Evolutionary conservation across 2,329 filamentous ascomycete genomes (phyloP).

Genomic region (Fusarium illudens): DNA sequence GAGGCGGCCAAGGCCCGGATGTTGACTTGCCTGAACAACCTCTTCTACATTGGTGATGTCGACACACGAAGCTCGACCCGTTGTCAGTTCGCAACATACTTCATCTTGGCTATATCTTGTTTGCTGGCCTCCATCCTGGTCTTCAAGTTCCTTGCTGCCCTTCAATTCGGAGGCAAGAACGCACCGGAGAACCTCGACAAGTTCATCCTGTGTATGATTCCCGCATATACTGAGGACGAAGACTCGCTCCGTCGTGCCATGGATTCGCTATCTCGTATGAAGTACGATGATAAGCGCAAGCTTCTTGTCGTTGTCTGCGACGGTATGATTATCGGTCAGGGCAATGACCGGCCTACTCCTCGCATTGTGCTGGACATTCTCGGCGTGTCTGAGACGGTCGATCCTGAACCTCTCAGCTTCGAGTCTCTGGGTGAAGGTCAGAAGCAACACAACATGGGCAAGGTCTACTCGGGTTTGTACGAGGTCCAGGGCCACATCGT

Average conservation of each 20-base stretch:
- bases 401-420: conserved; percentile 95
- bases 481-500: conserved; percentile 98
- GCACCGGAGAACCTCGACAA: conserved; percentile 97
- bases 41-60: conserved; percentile 92
- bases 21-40: conserved; percentile 86
- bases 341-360: conserved; percentile 94
- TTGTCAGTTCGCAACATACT: conserved; percentile 89
- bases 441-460: conserved; percentile 99
- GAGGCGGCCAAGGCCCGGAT: conserved; percentile 69
- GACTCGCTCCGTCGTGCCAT: conserved; percentile 96
- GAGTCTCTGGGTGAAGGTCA: conserved; percentile 94
- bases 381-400: conserved; percentile 90
- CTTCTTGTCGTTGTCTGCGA: conserved; percentile 92
- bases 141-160: conserved; percentile 96
- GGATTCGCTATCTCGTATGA: conserved; percentile 93
- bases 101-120: conserved; percentile 85
- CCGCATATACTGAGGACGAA: conserved; percentile 97
- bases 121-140: conserved; percentile 82
- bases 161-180: conserved; percentile 93
- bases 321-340: conserved; percentile 99
- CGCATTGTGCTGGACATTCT: conserved; percentile 97
- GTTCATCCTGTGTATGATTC: conserved; percentile 97
- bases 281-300: conserved; percentile 98
- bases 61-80: conserved; percentile 88
- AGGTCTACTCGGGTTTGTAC: conserved; percentile 96